Evolutionary conservation across 2,329 filamentous ascomycete genomes (phyloP).

Genomic region (Penicillium sp.): DNA sequence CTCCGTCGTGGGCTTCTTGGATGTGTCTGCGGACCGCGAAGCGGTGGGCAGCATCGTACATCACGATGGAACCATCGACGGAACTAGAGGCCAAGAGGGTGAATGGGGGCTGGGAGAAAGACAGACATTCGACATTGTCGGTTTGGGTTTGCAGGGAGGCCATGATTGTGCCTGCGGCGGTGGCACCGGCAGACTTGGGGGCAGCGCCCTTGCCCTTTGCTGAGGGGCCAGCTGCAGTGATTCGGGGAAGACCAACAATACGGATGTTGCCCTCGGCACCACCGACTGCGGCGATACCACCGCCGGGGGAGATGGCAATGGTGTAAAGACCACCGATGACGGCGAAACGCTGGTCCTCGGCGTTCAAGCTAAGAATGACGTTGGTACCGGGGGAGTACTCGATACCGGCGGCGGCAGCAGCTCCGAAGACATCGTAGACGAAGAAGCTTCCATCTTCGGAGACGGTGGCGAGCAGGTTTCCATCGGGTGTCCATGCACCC

Average conservation of each 20-base stretch:
- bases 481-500: slow-evolving; percentile 87
- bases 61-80: slow-evolving; percentile 70
- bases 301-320: slow-evolving; percentile 77
- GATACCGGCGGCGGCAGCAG: slow-evolving; percentile 67
- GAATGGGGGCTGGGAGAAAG: slow-evolving; percentile 63
- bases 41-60: slow-evolving; percentile 83
- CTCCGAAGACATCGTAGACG: slow-evolving; percentile 89
- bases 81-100: slow-evolving; percentile 64
- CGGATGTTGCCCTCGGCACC: slow-evolving; percentile 85
- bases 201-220: slow-evolving; percentile 52
- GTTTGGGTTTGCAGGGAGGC: slow-evolving; percentile 79
- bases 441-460: slow-evolving; percentile 86
- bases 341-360: slow-evolving; percentile 82
- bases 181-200: slow-evolving; percentile 37
- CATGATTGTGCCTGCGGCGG: slow-evolving; percentile 70
- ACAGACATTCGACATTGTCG: slow-evolving; percentile 75
- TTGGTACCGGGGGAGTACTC: slow-evolving; percentile 58
- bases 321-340: slow-evolving; percentile 91
- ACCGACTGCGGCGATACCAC: slow-evolving; percentile 79
- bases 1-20: slow-evolving; percentile 79
- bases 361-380: slow-evolving; percentile 74
- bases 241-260: slow-evolving; percentile 78
- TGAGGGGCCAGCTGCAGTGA: slow-evolving; percentile 45
- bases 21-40: slow-evolving; percentile 87
- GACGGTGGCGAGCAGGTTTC: slow-evolving; percentile 81